Evolutionary conservation across 768 basidiomycete genomes (phyloP).

Genomic region (Lactarius psammicola): DNA sequence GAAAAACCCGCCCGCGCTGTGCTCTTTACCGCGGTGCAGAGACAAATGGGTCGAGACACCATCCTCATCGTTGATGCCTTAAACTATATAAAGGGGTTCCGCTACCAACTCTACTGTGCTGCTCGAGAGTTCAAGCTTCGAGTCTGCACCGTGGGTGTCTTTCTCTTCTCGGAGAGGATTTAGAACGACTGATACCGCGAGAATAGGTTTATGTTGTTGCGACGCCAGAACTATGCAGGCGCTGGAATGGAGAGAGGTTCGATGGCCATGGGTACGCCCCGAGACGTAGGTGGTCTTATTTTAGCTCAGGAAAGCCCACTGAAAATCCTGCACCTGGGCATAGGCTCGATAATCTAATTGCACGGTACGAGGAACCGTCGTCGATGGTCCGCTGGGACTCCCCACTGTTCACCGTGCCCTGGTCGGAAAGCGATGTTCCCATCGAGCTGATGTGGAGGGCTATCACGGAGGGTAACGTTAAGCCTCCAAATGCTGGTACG

Average conservation of each 20-base stretch:
- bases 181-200: slow-evolving; percentile 13
- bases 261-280: slow-evolving; percentile 53
- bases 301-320: background rate
- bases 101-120: slow-evolving; percentile 97
- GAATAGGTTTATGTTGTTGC: slow-evolving; percentile 74
- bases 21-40: slow-evolving; percentile 78
- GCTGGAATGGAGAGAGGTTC: slow-evolving; percentile 64
- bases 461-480: slow-evolving; percentile 73
- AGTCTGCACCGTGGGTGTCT: slow-evolving; percentile 74
- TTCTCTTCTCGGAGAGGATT: background rate
- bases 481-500: slow-evolving; percentile 86
- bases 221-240: slow-evolving; percentile 68
- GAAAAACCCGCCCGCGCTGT: slow-evolving; percentile 89
- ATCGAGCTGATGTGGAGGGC: slow-evolving; percentile 76
- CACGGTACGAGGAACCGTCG: slow-evolving; percentile 93
- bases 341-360: slow-evolving; percentile 83
- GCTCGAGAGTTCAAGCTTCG: slow-evolving; percentile 84
- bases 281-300: slow-evolving; percentile 57
- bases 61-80: slow-evolving; percentile 87
- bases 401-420: slow-evolving; percentile 82
- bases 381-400: slow-evolving; percentile 99
- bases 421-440: slow-evolving; percentile 66
- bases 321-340: slow-evolving; percentile 20
- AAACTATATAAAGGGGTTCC: slow-evolving; percentile 98
- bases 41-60: slow-evolving; percentile 66